Conservation (phyloP, 108 stramenopile genomes). For the Schizochytrium sp. region DNA sequence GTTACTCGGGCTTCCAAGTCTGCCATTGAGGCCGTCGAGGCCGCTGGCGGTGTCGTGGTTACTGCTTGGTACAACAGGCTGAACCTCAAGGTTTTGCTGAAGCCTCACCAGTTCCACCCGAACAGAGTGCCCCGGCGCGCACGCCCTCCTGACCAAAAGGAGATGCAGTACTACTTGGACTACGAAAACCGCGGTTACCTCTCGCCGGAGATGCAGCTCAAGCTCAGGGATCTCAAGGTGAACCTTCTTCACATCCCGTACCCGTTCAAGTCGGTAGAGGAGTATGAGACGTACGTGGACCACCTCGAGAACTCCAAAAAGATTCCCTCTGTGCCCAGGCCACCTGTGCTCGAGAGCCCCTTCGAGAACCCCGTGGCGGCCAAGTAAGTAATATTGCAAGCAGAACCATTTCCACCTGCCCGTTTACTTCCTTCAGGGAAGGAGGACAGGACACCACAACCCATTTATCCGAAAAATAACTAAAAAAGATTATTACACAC, state of each 20-base stretch:
- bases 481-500: no score
- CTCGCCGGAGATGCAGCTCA: conserved; percentile 88
- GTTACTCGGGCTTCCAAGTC: conserved; percentile 85
- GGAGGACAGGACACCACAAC: no score
- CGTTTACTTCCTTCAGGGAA: no score
- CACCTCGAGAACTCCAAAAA: neutral
- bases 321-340: neutral
- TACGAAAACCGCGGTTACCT: conserved; percentile 93
- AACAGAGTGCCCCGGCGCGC: conserved; percentile 82
- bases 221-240: conserved; percentile 6
- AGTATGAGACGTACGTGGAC: neutral
- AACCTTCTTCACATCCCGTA: conserved; percentile 10
- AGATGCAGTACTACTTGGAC: conserved; percentile 92
- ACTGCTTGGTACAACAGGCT: conserved; percentile 93
- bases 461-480: no score
- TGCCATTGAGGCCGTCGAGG: conserved; percentile 92
- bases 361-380: conserved; percentile 3
- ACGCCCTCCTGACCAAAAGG: conserved; percentile 87
- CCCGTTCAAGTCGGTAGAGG: neutral
- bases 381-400: neutral
- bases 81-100: conserved; percentile 88
- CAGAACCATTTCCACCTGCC: neutral
- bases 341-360: neutral
- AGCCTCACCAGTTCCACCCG: conserved; percentile 89
- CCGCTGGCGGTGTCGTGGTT: conserved; percentile 92